phyloP scores from a whole-genome alignment of 768 basidiomycete species.

The Mrakia gelida region DNA sequence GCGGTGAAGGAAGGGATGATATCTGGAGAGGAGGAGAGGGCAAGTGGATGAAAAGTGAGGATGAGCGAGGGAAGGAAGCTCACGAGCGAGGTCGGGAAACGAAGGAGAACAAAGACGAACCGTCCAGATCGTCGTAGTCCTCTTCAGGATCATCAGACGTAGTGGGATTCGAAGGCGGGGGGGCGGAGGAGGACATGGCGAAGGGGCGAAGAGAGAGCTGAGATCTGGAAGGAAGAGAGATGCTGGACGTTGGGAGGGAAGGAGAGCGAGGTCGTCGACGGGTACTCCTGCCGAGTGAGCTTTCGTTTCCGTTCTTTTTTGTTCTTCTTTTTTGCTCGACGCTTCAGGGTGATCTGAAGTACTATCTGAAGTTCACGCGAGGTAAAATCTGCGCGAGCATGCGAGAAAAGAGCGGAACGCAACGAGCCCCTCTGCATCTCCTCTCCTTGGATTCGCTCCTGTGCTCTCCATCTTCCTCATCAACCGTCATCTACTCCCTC shows the following conservation, averaged over 20 bases:
- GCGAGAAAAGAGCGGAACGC: no score
- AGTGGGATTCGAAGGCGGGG: neutral
- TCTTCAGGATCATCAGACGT: neutral
- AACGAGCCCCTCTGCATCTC: no score
- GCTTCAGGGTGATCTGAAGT: no score
- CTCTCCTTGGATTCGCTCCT: no score
- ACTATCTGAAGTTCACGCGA: no score
- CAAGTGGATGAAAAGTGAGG: neutral
- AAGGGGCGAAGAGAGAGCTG: neutral
- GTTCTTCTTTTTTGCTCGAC: neutral
- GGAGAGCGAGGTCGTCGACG: neutral
- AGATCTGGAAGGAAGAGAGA: no score
- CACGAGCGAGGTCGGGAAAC: neutral
- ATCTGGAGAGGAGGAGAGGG: conserved; percentile 33
- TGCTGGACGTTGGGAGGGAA: neutral
- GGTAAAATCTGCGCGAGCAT: no score
- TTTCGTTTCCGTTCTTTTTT: neutral
- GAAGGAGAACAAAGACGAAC: neutral
- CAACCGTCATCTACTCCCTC: no score
- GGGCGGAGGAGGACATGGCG: neutral
- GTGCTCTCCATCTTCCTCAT: no score
- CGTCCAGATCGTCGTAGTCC: conserved; percentile 23
- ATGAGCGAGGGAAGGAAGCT: neutral
- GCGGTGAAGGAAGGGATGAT: conserved; percentile 37
- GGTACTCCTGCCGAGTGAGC: neutral